Evolutionary conservation across 1,139 yeast genomes (phyloP).

Genomic region (Diutina rugosa): DNA sequence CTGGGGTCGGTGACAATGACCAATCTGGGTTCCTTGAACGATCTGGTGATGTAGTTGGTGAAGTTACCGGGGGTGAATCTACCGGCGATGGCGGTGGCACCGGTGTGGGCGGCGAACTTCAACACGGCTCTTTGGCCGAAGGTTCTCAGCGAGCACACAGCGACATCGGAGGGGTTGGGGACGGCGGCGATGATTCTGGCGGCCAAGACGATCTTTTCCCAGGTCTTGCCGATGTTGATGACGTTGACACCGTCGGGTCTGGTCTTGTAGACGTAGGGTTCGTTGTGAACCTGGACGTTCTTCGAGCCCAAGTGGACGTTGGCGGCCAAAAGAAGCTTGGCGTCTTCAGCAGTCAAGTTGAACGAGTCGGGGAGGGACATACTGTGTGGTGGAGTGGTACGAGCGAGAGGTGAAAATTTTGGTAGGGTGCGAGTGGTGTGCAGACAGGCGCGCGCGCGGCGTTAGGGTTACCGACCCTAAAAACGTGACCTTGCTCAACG

Average conservation of each 20-base stretch:
- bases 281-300: constrained; percentile 99
- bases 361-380: constrained; percentile 88
- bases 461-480: background rate
- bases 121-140: constrained; percentile 99
- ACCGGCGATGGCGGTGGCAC: constrained; percentile 99
- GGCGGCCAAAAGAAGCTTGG: constrained; percentile 99
- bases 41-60: constrained; percentile 99
- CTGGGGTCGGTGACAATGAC: constrained; percentile 99
- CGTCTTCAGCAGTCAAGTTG: constrained; percentile 95
- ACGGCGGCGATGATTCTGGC: constrained; percentile 99
- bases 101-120: constrained; percentile 99
- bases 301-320: constrained; percentile 99
- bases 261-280: constrained; percentile 97
- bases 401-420: constrained; percentile 2
- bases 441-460: background rate
- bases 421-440: background rate
- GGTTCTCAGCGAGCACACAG: constrained; percentile 98
- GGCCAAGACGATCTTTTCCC: constrained; percentile 99
- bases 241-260: constrained; percentile 99
- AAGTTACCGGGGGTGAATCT: constrained; percentile 99
- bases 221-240: constrained; percentile 97
- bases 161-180: constrained; percentile 97
- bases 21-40: constrained; percentile 99
- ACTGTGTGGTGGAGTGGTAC: constrained; percentile 8
- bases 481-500: background rate